A percentile compares a stretch with the other conserved stretches of the same genome.
Conservation (phyloP, 148 eudicot genomes). For the Polygonum maritimum region DNA sequence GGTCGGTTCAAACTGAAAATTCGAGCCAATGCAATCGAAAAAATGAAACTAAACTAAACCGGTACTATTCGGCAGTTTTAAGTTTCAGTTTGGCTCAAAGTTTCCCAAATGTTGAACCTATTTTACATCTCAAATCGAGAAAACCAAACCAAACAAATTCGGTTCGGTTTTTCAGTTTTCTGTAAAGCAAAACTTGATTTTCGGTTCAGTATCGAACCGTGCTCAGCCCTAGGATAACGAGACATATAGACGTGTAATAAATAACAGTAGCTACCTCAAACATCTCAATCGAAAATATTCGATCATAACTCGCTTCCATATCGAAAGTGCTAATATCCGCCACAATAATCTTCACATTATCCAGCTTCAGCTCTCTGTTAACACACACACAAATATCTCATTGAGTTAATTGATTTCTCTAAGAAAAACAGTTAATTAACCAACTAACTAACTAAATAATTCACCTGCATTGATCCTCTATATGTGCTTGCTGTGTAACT, state of each 20-base stretch:
- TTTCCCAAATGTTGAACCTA: too few relatives aligned
- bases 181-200: too few relatives aligned
- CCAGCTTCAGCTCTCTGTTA: slow-evolving; percentile 57
- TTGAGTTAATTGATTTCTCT: background rate
- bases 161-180: too few relatives aligned
- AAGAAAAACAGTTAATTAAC: background rate
- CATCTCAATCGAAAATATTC: slow-evolving; percentile 91
- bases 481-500: slow-evolving; percentile 67
- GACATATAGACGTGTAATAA: background rate
- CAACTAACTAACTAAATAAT: slow-evolving; percentile 10
- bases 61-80: too few relatives aligned
- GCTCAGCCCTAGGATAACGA: background rate
- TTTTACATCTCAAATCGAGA: too few relatives aligned
- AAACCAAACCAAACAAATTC: too few relatives aligned
- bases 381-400: background rate
- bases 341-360: slow-evolving; percentile 72
- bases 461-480: slow-evolving; percentile 69
- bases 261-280: slow-evolving; percentile 58
- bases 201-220: too few relatives aligned
- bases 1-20: too few relatives aligned
- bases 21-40: too few relatives aligned
- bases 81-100: too few relatives aligned
- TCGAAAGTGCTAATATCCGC: slow-evolving; percentile 84
- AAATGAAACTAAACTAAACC: too few relatives aligned
- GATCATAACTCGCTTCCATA: slow-evolving; percentile 76